Evolutionary conservation across 225 moss, liverwort and hornwort genomes (phyloP), one percentile per base, ranked within the genome.

Genomic region (Polytrichum formosum): DNA sequence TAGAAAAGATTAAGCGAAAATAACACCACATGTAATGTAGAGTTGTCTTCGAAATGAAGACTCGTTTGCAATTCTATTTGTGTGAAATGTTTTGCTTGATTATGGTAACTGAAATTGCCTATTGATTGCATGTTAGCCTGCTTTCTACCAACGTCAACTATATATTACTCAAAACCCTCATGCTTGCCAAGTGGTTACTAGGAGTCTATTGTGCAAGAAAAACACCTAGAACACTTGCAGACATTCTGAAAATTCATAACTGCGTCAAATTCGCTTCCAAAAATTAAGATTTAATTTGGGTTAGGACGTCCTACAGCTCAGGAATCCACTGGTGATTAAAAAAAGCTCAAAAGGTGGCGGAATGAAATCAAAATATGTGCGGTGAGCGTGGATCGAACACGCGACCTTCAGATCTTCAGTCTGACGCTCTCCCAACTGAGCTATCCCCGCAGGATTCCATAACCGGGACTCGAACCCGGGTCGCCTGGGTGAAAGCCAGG

Each of bases 381-480:
- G 80, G 86, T 87, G 83, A 83, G 86, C 80, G 83, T 80, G 80
- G 83, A 83, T 80, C 83, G 83, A 83, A 87, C 86, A 87, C 78
- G 78, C 83, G 78, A 80, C 78, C 82, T 82, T 78, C 77, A 82
- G 75, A 78, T 82, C 74, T 82, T 78, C 82, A 82, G 82, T 82
- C 83, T 86, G 79, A 80, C 83, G 86, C 80, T 80, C 86, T 77
- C 85, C 78, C 85, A 81, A 85, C 76, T 85, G 85, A 85, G 85
- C 85, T 85, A 81, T 85, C 81, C 85, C 81, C 81, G 84, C 84
- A 23, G 0, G 0, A 18, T 31, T 65, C 72, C 72, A 65, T 72
- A 65, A 72, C 54, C 72, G 72, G 72, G 72, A 72, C 28, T 72
- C 72, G 72, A 68, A 72, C 53, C 64, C 72, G 64, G 72, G 72